These are phyloP conservation scores for Ceratobasidium theobromae DNA, from an alignment of 1,284 basidiomycete genomes.

Conservation along the genomic window DNA sequence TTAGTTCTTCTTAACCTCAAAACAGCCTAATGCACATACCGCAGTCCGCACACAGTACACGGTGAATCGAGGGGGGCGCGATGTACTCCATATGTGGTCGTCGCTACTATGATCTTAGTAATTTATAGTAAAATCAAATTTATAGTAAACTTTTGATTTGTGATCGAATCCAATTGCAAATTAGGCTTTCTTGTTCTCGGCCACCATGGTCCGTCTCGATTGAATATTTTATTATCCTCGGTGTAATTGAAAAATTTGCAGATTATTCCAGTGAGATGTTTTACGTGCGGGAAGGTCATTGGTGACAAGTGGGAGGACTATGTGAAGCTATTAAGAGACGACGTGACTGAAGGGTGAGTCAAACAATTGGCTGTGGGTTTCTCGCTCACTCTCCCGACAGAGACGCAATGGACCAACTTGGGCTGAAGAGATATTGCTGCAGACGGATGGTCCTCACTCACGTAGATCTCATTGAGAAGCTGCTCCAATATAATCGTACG, in stretches of 20 bases:
- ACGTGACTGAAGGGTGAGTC: slow-evolving; percentile 81
- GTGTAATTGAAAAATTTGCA: slow-evolving; percentile 41
- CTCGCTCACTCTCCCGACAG: slow-evolving; percentile 46
- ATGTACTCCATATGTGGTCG: slow-evolving; percentile 74
- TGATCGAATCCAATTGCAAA: slow-evolving; percentile 9
- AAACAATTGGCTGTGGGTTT: neutral
- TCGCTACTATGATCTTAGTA: neutral
- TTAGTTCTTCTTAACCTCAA: neutral
- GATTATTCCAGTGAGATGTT: slow-evolving; percentile 87
- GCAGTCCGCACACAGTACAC: slow-evolving; percentile 81
- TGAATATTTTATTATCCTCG: neutral
- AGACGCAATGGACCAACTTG: slow-evolving; percentile 88
- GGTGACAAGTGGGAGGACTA: slow-evolving; percentile 92
- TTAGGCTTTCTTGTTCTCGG: slow-evolving; percentile 12
- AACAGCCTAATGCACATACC: slow-evolving; percentile 49
- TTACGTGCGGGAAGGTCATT: slow-evolving; percentile 91
- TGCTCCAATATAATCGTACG: slow-evolving; percentile 94
- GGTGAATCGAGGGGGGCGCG: slow-evolving; percentile 67
- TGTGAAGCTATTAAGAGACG: slow-evolving; percentile 73
- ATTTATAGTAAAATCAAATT: too few species aligned
- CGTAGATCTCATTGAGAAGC: slow-evolving; percentile 95
- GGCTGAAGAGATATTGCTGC: slow-evolving; percentile 94
- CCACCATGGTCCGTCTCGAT: slow-evolving; percentile 23
- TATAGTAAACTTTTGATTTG: neutral
- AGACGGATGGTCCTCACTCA: slow-evolving; percentile 97